Conservation (phyloP, 257 asterid species). For the Nicotiana tabacum region DNA sequence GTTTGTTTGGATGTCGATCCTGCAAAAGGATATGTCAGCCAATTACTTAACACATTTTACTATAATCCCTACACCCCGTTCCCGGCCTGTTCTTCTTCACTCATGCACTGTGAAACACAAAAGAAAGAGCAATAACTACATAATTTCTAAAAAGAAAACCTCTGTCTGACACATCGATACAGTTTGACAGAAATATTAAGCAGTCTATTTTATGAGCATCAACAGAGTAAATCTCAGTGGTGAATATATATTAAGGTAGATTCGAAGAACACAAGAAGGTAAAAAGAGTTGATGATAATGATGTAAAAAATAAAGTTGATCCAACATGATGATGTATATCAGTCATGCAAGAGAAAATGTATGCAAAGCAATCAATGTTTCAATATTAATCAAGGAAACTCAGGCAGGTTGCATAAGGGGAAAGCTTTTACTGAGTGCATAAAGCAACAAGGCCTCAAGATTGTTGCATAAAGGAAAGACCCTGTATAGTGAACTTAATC, state of each 20-base stretch:
- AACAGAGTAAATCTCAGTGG: not conserved
- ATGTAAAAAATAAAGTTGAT: not conserved
- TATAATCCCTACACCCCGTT: not conserved
- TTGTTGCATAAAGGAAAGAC: not conserved
- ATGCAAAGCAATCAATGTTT: not conserved
- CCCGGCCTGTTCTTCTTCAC: not conserved
- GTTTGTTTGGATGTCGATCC: slow-evolving; percentile 96
- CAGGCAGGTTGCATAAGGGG: not conserved
- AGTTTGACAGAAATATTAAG: not conserved
- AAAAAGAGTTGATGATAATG: not conserved
- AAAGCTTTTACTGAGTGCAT: not conserved
- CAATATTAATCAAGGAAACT: not conserved
- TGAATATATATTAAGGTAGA: not conserved
- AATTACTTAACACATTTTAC: not conserved
- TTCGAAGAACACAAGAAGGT: not conserved
- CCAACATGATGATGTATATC: not conserved
- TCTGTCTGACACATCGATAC: not conserved
- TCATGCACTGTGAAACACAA: not conserved
- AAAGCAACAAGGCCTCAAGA: not conserved
- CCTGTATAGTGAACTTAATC: not conserved
- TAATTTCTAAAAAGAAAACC: not conserved
- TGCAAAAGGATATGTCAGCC: slow-evolving; percentile 24
- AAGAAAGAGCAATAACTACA: not conserved
- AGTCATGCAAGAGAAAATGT: not conserved
- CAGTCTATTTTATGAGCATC: not conserved